Evolutionary conservation across 345 rosid genomes (phyloP).

Genomic region (Syzygium grande): DNA sequence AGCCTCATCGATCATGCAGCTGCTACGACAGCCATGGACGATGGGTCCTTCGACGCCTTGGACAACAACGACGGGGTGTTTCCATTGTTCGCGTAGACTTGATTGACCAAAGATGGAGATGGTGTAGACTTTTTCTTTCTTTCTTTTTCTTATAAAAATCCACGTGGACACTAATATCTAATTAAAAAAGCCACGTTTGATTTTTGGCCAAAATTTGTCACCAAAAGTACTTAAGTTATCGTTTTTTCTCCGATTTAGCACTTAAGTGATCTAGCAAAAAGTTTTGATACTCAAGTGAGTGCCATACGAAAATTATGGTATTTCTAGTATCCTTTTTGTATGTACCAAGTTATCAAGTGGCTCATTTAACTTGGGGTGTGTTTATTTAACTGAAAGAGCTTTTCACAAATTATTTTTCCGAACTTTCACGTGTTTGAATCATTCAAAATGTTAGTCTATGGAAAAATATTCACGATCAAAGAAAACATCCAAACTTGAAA

Average conservation of each 20-base stretch:
- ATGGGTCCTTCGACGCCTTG: background rate
- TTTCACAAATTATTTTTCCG: background rate
- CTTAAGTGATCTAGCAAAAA: background rate
- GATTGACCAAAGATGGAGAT: background rate
- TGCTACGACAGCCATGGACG: background rate
- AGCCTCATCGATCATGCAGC: background rate
- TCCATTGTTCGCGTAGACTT: background rate
- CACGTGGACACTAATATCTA: background rate
- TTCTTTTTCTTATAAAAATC: background rate
- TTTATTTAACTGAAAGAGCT: background rate
- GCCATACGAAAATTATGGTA: no score
- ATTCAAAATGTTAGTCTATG: background rate
- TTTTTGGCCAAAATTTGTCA: background rate
- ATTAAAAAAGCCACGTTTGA: background rate
- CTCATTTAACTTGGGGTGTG: background rate
- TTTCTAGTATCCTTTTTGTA: no score
- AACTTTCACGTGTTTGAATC: background rate
- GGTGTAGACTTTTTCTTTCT: background rate
- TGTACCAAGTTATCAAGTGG: background rate
- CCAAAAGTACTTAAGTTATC: background rate
- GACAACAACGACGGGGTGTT: background rate
- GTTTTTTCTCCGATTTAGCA: background rate
- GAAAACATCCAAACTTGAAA: background rate
- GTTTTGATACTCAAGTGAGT: no score
- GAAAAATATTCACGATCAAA: background rate